These are phyloP conservation scores for Wickerhamiella qilinensis DNA, from an alignment of 805 yeast species.

Conservation along the genomic window DNA sequence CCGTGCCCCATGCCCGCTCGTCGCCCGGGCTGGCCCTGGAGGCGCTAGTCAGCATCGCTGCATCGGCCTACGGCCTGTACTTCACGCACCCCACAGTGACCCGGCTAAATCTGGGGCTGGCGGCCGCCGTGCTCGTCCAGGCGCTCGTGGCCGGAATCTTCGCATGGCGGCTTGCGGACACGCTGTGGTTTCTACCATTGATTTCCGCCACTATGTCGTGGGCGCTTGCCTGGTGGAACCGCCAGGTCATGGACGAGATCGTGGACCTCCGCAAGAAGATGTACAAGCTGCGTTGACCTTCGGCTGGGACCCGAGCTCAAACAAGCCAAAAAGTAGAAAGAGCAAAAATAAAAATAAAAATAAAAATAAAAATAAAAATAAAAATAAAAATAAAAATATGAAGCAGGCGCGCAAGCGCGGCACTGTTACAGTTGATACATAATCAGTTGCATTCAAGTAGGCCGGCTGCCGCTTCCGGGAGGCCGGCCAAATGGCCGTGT, in stretches of 20 bases:
- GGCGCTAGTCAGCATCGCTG: slow-evolving; percentile 14
- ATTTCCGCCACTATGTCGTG: slow-evolving; percentile 13
- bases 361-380: too few relatives aligned
- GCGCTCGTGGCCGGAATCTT: slow-evolving; percentile 13
- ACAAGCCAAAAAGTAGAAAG: too few relatives aligned
- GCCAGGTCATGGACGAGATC: slow-evolving; percentile 14
- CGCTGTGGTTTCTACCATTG: slow-evolving; percentile 20
- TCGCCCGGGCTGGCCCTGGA: slow-evolving; percentile 17
- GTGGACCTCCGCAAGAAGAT: slow-evolving; percentile 4
- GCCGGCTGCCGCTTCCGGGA: too few relatives aligned
- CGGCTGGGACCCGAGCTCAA: too few relatives aligned
- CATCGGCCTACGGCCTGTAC: slow-evolving; percentile 15
- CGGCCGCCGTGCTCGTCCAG: slow-evolving; percentile 11
- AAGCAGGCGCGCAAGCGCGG: too few relatives aligned
- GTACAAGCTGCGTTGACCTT: slow-evolving; percentile 19
- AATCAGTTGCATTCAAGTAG: too few relatives aligned
- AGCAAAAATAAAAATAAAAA: too few relatives aligned
- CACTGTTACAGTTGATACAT: too few relatives aligned
- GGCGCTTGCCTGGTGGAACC: slow-evolving; percentile 17
- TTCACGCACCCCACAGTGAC: slow-evolving; percentile 6
- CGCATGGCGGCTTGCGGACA: slow-evolving; percentile 17
- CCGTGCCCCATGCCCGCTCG: slow-evolving; percentile 16
- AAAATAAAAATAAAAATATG: too few relatives aligned
- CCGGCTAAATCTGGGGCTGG: slow-evolving; percentile 10
- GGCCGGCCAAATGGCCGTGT: too few relatives aligned